A percentile compares a stretch with the other conserved stretches of the same genome.
These are phyloP conservation scores for Lipomyces sp. DNA, from an alignment of 805 yeast genomes.

Conservation along the genomic window DNA sequence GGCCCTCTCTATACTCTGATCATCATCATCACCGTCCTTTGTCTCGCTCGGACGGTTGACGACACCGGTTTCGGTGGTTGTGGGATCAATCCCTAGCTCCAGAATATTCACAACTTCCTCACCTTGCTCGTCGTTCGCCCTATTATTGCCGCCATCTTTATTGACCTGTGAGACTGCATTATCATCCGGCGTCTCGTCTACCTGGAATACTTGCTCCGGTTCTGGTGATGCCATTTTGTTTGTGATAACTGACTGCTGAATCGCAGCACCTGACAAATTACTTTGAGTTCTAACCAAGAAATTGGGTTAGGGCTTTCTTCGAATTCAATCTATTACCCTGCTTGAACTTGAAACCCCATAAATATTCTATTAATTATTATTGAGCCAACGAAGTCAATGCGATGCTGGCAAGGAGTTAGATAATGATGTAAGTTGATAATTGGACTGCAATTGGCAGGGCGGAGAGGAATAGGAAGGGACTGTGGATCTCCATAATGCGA, in stretches of 20 bases:
- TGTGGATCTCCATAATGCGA: not conserved
- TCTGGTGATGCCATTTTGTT: slow-evolving; percentile 4
- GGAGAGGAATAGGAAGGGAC: not conserved
- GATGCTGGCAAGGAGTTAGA: no score
- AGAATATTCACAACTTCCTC: slow-evolving; percentile 35
- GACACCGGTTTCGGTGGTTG: slow-evolving; percentile 2
- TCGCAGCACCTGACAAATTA: no score
- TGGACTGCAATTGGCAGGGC: not conserved
- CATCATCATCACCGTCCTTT: slow-evolving; percentile 4
- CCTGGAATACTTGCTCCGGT: slow-evolving; percentile 9
- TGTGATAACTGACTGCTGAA: not conserved
- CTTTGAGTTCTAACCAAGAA: no score
- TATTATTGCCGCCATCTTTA: not conserved
- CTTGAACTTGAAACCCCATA: not conserved
- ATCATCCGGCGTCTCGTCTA: slow-evolving; percentile 3
- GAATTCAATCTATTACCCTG: not conserved
- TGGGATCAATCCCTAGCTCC: slow-evolving; percentile 28
- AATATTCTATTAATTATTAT: no score
- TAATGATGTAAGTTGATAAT: not conserved
- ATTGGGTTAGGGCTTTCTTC: not conserved
- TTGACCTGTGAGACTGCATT: not conserved
- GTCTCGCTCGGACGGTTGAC: not conserved
- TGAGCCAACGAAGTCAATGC: no score
- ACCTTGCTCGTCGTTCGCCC: slow-evolving; percentile 24
- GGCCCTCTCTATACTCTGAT: not conserved